These are phyloP conservation scores for Butyriboletus loyo DNA, from an alignment of 768 basidiomycete species.

Conservation along the genomic window DNA sequence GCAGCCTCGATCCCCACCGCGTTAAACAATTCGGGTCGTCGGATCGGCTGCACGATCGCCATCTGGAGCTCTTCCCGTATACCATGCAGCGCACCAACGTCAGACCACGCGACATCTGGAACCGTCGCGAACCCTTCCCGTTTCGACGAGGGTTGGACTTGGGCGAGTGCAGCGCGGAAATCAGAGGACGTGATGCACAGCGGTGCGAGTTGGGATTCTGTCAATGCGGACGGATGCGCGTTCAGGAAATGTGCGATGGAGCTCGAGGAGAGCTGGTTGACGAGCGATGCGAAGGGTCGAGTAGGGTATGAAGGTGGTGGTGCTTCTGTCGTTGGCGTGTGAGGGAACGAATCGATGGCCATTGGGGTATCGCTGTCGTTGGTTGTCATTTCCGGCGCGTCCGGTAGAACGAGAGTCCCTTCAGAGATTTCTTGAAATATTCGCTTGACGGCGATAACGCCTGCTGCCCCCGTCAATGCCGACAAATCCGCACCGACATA, in stretches of 20 bases:
- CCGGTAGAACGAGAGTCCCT: constrained; percentile 56
- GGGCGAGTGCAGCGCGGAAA: constrained; percentile 76
- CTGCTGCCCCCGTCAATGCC: constrained; percentile 88
- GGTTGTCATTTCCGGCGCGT: constrained; percentile 10
- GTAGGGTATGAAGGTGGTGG: constrained; percentile 13
- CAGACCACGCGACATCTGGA: constrained; percentile 94
- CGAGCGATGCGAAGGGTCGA: constrained; percentile 35
- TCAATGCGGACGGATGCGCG: constrained; percentile 80
- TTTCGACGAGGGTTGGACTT: constrained; percentile 94
- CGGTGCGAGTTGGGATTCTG: constrained; percentile 72
- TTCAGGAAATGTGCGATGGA: constrained; percentile 90
- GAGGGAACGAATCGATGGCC: constrained; percentile 33
- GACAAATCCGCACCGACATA: constrained; percentile 96
- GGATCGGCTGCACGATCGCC: constrained; percentile 96
- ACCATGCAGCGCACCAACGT: constrained; percentile 86
- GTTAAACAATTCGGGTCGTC: constrained; percentile 82
- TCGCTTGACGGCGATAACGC: constrained; percentile 93
- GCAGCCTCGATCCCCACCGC: constrained; percentile 87
- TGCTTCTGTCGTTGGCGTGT: constrained; percentile 19
- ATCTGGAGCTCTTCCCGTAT: constrained; percentile 92
- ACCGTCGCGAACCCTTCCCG: constrained; percentile 99
- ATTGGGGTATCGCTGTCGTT: constrained; percentile 34
- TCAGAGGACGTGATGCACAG: constrained; percentile 80
- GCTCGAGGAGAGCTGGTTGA: constrained; percentile 44
- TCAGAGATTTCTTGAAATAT: constrained; percentile 83